Conservation (phyloP, 106 monocot genomes). For the Phalaenopsis equestris region DNA sequence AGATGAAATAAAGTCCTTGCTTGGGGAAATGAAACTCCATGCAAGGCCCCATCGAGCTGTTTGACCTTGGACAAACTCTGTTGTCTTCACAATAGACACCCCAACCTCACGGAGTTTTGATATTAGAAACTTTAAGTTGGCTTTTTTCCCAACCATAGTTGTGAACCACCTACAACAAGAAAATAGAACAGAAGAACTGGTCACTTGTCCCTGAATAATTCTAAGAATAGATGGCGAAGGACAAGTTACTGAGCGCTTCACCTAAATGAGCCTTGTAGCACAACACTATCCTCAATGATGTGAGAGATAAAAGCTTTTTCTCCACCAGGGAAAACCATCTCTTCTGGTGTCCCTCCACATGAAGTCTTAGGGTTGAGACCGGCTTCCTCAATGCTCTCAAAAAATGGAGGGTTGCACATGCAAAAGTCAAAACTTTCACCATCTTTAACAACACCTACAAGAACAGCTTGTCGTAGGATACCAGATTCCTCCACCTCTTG, state of each 20-base stretch:
- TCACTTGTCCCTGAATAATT: not conserved
- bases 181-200: not conserved
- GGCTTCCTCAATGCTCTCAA: slow-evolving; percentile 72
- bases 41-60: slow-evolving; percentile 97
- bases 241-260: slow-evolving; percentile 6
- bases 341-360: slow-evolving; percentile 70
- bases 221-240: not conserved
- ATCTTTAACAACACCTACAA: slow-evolving; percentile 65
- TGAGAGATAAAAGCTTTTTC: slow-evolving; percentile 67
- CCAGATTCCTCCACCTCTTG: not conserved
- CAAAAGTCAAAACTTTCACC: slow-evolving; percentile 90
- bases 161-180: slow-evolving; percentile 85
- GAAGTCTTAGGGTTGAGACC: slow-evolving; percentile 86
- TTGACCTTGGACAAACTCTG: slow-evolving; percentile 93
- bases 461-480: slow-evolving; percentile 25
- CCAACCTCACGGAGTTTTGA: slow-evolving; percentile 74
- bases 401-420: slow-evolving; percentile 99
- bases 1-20: slow-evolving; percentile 33
- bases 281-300: slow-evolving; percentile 85
- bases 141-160: slow-evolving; percentile 91
- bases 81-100: slow-evolving; percentile 81
- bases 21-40: slow-evolving; percentile 83
- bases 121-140: slow-evolving; percentile 58
- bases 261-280: slow-evolving; percentile 67
- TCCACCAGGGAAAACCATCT: slow-evolving; percentile 94